Evolutionary conservation across 208 protist genomes (phyloP).

Genomic region (Histomonas meleagridis): DNA sequence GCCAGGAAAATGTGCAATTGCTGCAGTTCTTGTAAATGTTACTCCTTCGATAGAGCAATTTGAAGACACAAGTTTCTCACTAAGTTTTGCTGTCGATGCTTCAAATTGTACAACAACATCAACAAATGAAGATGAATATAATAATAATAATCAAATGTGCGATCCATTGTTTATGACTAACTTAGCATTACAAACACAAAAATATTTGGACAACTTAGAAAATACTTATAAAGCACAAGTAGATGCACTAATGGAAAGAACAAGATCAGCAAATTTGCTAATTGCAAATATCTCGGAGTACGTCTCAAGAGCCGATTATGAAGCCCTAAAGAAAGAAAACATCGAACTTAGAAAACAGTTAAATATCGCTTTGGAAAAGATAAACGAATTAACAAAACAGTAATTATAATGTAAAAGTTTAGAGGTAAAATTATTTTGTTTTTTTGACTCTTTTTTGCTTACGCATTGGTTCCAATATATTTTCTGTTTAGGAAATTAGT

Average conservation of each 20-base stretch:
- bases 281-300: not conserved
- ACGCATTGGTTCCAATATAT: no score
- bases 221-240: not conserved
- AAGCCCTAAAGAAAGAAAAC: not conserved
- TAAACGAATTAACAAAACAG: not conserved
- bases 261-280: not conserved
- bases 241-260: not conserved
- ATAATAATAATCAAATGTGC: not conserved
- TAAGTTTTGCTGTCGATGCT: not conserved
- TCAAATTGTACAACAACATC: not conserved
- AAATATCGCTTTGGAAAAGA: not conserved
- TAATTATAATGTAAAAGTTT: no score
- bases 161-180: not conserved
- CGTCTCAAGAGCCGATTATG: not conserved
- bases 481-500: no score
- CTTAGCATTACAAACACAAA: not conserved
- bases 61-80: not conserved
- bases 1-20: not conserved
- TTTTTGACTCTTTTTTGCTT: no score
- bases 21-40: not conserved
- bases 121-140: not conserved
- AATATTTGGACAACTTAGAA: not conserved
- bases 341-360: conserved; percentile 5
- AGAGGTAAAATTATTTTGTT: no score
- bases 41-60: not conserved